Conservation (phyloP, 257 asterid species). For the Vinca minor region DNA sequence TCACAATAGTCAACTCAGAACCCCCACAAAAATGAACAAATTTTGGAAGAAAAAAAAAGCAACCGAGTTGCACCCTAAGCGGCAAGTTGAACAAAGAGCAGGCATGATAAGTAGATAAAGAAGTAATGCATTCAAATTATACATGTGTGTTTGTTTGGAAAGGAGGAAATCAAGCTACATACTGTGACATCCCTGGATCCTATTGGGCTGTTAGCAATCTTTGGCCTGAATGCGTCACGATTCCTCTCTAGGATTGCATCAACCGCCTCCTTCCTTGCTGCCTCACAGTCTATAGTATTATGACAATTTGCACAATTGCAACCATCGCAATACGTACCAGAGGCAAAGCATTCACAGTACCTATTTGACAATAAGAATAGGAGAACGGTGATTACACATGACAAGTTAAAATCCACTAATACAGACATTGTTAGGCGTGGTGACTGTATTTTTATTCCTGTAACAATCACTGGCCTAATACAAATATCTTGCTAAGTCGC, state of each 20-base stretch:
- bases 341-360: slow-evolving; percentile 75
- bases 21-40: too few relatives aligned
- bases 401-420: background rate
- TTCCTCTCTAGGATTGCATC: slow-evolving; percentile 45
- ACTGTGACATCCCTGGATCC: slow-evolving; percentile 43
- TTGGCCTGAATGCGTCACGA: slow-evolving; percentile 60
- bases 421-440: too few relatives aligned
- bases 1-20: too few relatives aligned
- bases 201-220: slow-evolving; percentile 46
- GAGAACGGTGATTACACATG: background rate
- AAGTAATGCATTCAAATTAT: background rate
- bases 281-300: slow-evolving; percentile 44
- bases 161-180: slow-evolving; percentile 21
- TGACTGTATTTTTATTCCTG: background rate
- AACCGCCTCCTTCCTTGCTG: slow-evolving; percentile 40
- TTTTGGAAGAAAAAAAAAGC: too few relatives aligned
- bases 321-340: slow-evolving; percentile 57
- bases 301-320: slow-evolving; percentile 56
- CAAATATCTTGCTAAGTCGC: background rate
- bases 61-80: too few relatives aligned
- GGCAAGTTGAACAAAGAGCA: too few relatives aligned
- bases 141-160: background rate
- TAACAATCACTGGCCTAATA: background rate
- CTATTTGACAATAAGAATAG: slow-evolving; percentile 28
- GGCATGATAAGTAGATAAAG: too few relatives aligned